Evolutionary conservation across 345 rosid species (phyloP), one percentile per base, ranked within the genome.

Genomic region (Ricinus communis): DNA sequence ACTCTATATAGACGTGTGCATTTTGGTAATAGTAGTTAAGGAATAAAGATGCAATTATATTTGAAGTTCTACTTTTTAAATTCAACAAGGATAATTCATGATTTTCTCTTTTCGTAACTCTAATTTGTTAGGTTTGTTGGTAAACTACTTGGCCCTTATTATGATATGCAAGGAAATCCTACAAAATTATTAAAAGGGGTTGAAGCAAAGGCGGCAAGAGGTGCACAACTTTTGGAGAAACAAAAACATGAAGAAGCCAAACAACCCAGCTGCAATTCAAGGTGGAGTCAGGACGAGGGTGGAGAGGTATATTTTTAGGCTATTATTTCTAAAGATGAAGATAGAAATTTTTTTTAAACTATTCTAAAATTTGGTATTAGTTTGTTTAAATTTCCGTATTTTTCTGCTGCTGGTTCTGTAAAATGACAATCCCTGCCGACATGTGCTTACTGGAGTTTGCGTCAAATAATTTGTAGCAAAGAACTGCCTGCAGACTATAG

Each of bases 201-300:
- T 28, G 96, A 92, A 86, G 97, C 97, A 50, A 92, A 92, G 78
- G 93, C 97, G 71, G 87, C 88, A 33, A 86, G 97, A 89, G 99
- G 97, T 59, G 90, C 90, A 30, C 97, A 92, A 67, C 93, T 95
- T 62, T 65, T 87, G 87, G 96, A 90, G 82, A 87, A 90, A 79
- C 99, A 95, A 74, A 92, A 90, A 85, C 69, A 50, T 11, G 96
- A 92, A 80, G 99, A 95, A 84, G 97, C 96, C 51, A 95, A 92
- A 76, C 97, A 82, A 73, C 83, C 85, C 24, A 79, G 85, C 79
- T 90, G 97, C 93, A 90, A 85, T 82, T 95, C 97, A 61, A 85
- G 90, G 77, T 92, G 97, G 99, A 95, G 96, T 75, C 96, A 92
- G 79, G 85, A 75, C 33, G 93, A 90, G 73, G 96, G 97, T 18